These are phyloP conservation scores for Stenogyne calaminthoides DNA, from an alignment of 305 asterid genomes.

Conservation along the genomic window DNA sequence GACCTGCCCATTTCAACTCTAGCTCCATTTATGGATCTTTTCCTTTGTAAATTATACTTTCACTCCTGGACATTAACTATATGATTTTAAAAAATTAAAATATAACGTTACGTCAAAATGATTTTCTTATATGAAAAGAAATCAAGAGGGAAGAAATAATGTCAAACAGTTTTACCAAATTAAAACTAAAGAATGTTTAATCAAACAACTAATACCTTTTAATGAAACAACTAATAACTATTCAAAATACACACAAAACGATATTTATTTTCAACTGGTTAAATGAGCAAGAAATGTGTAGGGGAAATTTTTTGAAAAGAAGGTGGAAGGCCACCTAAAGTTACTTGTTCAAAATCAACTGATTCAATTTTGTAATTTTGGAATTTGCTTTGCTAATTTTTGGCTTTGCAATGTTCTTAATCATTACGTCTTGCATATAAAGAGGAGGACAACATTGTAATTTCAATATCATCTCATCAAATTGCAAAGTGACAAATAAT, in stretches of 20 bases:
- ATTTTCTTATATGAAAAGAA: no score
- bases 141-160: no score
- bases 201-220: background rate
- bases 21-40: conserved; percentile 89
- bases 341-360: conserved; percentile 62
- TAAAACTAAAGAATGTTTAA: no score
- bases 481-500: background rate
- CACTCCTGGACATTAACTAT: conserved; percentile 56
- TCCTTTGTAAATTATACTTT: conserved; percentile 82
- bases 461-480: conserved; percentile 7
- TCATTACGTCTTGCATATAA: conserved; percentile 74
- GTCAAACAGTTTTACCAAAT: no score
- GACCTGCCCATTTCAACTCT: conserved; percentile 76
- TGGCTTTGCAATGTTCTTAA: conserved; percentile 60
- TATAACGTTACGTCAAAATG: no score
- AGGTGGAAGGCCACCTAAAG: conserved; percentile 73
- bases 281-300: background rate
- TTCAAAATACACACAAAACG: background rate
- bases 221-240: background rate
- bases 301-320: conserved; percentile 77
- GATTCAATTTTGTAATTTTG: conserved; percentile 73
- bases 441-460: conserved; percentile 23
- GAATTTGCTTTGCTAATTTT: conserved; percentile 76
- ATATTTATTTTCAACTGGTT: background rate
- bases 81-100: no score